These are phyloP conservation scores for Acanthamoeba sp. DNA, from an alignment of 208 protist genomes.

Conservation along the genomic window DNA sequence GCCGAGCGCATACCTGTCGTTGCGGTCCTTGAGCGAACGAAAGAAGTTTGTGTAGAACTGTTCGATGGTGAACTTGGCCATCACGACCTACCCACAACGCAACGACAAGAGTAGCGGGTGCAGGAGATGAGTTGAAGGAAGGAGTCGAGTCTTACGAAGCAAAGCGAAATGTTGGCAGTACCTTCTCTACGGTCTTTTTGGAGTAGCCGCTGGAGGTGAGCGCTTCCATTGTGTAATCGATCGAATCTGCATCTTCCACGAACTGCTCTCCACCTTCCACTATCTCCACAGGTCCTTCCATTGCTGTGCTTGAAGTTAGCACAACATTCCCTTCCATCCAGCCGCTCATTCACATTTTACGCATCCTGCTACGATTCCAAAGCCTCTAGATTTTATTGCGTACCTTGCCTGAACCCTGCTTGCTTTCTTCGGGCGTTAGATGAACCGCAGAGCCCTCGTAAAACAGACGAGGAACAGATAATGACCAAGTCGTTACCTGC, in stretches of 20 bases:
- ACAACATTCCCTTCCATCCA: too few species aligned
- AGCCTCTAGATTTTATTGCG: too few species aligned
- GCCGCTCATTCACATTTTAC: too few species aligned
- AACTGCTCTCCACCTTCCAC: background rate
- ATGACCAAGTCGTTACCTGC: too few species aligned
- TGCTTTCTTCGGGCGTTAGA: too few species aligned
- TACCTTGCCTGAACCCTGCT: too few species aligned
- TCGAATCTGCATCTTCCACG: slow-evolving; percentile 47
- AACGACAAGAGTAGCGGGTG: background rate
- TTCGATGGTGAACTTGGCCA: slow-evolving; percentile 68
- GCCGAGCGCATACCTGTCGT: slow-evolving; percentile 19
- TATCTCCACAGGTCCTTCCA: background rate
- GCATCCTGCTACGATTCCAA: too few species aligned
- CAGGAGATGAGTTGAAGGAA: background rate
- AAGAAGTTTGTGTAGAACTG: slow-evolving; percentile 72
- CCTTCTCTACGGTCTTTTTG: slow-evolving; percentile 52
- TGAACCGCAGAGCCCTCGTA: too few species aligned
- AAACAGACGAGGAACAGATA: too few species aligned
- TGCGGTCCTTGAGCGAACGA: slow-evolving; percentile 43
- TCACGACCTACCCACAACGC: background rate
- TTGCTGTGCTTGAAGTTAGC: too few species aligned
- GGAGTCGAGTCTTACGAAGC: background rate
- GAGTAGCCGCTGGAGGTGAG: slow-evolving; percentile 8
- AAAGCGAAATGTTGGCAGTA: background rate
- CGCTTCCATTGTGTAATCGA: slow-evolving; percentile 23